Conservation (phyloP, 1,284 basidiomycete genomes). For the Thelephora terrestris region DNA sequence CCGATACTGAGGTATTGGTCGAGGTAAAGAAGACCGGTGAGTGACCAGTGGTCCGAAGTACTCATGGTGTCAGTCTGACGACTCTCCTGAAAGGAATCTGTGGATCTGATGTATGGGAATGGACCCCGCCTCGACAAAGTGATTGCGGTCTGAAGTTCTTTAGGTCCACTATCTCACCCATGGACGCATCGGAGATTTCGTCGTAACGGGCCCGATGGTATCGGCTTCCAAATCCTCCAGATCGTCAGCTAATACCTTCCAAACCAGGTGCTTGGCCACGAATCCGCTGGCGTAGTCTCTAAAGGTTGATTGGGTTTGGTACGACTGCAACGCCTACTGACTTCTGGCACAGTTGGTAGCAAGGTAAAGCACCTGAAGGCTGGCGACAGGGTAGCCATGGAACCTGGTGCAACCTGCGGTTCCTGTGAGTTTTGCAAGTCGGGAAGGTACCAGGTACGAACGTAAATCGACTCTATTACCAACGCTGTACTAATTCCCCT, state of each 20-base stretch:
- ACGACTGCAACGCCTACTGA: neutral
- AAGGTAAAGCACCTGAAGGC: slow-evolving; percentile 64
- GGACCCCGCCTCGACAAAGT: neutral
- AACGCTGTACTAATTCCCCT: slow-evolving; percentile 1
- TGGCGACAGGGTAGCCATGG: slow-evolving; percentile 84
- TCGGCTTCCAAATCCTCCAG: slow-evolving; percentile 12
- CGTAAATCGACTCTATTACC: neutral
- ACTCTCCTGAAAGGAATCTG: slow-evolving; percentile 60
- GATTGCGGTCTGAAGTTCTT: slow-evolving; percentile 8
- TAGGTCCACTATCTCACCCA: slow-evolving; percentile 71
- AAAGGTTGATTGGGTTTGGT: slow-evolving; percentile 30
- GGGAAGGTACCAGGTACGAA: slow-evolving; percentile 66
- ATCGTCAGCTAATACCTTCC: slow-evolving; percentile 1
- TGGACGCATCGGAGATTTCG: slow-evolving; percentile 72
- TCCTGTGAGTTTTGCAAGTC: slow-evolving; percentile 65
- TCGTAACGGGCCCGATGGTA: slow-evolving; percentile 72
- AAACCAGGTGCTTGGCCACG: slow-evolving; percentile 51
- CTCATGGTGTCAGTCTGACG: slow-evolving; percentile 4
- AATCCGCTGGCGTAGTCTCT: slow-evolving; percentile 46
- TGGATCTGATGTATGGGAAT: slow-evolving; percentile 75
- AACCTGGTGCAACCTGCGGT: slow-evolving; percentile 73
- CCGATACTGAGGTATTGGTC: slow-evolving; percentile 75
- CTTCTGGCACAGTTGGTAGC: slow-evolving; percentile 42
- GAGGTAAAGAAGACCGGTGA: slow-evolving; percentile 86
- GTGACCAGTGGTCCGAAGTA: neutral